Base-by-base conservation (phyloP, 2,329 filamentous ascomycete species). In the Colletotrichum graminicola region DNA sequence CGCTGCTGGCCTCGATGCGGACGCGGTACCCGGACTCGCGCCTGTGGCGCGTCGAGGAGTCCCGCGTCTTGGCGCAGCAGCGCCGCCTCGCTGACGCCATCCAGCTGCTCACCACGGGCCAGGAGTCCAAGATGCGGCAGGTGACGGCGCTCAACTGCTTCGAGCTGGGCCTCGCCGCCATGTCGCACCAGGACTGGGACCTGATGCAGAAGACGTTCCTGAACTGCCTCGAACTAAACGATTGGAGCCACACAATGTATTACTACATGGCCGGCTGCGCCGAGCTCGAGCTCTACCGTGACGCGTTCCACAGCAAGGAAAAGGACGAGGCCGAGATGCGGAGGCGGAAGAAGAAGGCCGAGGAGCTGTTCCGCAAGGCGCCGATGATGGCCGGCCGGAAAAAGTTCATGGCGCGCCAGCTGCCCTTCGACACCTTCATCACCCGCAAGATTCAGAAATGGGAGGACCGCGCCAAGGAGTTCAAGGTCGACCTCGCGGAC, bases 211-310 rank as follows among this genome's bases (percentile, higher is more conserved):
- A 92, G 67, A 87, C 90, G 0, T 98, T 98, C 80, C 80, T 95
- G 51, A 79, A 88, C 74, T 95, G 93, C 74, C 84, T 93, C 14
- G 91, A 93, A 66, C 86, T 96, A 66, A 98, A 97, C 81, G 93
- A 93, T 76, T 98, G 96, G 96, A 95, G 92, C 67, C 94, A 94
- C 63, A 90, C 92, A 0, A 80, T 98, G 64, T 98, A 99, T 82
- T 94, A 94, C 79, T 98, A 95, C 82, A 92, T 97, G 74, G 92
- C 93, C 1, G 96, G 91, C 10, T 87, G 88, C 16, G 91, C 92
- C 0, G 91, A 97, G 75, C 82, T 98, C 1, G 94, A 96, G 76
- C 85, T 94, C 6, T 98, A 98, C 81, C 90, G 96, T 12, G 84
- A 90, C 64, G 85, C 85, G 1, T 79, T 85, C 55, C 85, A 87